Evolutionary conservation across 768 basidiomycete genomes (phyloP), one percentile per base, ranked within the genome.

Genomic region (Leccinum disarticulatum): DNA sequence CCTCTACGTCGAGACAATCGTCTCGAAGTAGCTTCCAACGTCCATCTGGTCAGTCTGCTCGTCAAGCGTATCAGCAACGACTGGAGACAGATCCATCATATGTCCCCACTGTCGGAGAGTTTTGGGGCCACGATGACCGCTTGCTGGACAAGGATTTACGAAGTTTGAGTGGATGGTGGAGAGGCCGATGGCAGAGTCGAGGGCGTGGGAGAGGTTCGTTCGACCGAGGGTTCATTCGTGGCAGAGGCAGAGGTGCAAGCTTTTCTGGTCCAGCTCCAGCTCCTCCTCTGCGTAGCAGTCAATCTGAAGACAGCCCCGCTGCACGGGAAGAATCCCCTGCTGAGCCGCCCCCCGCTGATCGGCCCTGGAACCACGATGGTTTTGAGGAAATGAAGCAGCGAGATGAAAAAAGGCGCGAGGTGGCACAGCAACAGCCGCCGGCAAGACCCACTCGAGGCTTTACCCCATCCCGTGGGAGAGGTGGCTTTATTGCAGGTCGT

Each of bases 41-140:
- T 15, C 75, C 77, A 22, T 65, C 78, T 3, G 83, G 83, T 4
- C 86, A 84, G 59, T 81, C 83, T 25, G 91, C 87, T 41, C 90
- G 94, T 52, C 91, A 94, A 71, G 90, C 86, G 19, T 96, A 97
- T 74, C 87, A 92, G 62, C 83, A 91, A 63, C 86, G 88, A 31
- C 79, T 96, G 27, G 87, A 92, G 58, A 79, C 75, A 11, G 95
- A 97, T 70, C 94, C 95, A 2, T 91, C 92, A 2, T 94, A 87
- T 71, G 90, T 93, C 30, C 95, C 95, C 25, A 89, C 87, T 27
- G 90, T 95, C 25, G 95, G 95, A 56, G 88, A 88, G 62, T 97
- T 97, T 70, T 97, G 93, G 93, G 87, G 91, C 5, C 95, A 97
- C 70, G 95, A 97, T 72, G 94, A 96, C 71, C 87, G 95, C 51